A percentile compares a stretch with the other conserved stretches of the same genome.
Conservation (phyloP, 176 grass and related monocot species). For the Carex kokanica region DNA sequence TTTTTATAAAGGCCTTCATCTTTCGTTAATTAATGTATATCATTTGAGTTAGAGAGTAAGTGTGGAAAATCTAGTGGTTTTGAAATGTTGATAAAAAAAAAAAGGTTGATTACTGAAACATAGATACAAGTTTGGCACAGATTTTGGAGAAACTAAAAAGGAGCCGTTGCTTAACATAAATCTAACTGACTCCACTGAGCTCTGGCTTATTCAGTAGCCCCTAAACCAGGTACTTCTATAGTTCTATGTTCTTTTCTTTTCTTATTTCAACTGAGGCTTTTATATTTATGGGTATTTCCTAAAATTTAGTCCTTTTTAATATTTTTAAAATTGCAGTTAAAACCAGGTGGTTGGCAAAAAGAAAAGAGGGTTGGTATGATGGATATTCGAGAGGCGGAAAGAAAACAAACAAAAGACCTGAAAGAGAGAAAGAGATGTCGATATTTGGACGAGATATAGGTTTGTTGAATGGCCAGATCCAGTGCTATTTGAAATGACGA, state of each 20-base stretch:
- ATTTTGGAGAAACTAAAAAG: conserved; percentile 41
- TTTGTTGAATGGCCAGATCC: background rate
- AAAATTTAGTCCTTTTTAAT: background rate
- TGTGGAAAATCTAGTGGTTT: background rate
- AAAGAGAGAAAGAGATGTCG: background rate
- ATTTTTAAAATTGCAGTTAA: conserved; percentile 35
- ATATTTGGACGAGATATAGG: background rate
- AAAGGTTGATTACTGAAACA: background rate
- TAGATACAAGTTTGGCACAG: conserved; percentile 53
- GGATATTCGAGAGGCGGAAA: background rate
- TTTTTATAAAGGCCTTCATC: background rate
- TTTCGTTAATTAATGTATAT: background rate
- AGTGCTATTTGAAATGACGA: background rate
- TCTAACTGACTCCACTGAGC: conserved; percentile 46
- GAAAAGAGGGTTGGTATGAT: background rate
- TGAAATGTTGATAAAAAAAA: background rate
- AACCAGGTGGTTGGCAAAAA: conserved; percentile 55
- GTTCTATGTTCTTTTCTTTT: background rate
- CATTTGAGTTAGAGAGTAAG: background rate
- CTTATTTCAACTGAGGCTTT: background rate
- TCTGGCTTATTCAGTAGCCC: conserved; percentile 88
- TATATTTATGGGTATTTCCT: background rate
- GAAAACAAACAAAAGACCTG: background rate
- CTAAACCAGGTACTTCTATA: conserved; percentile 57
- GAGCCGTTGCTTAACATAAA: conserved; percentile 39